phyloP scores from a whole-genome alignment of 352 stramenopile species.

The Achlya hypogyna region DNA sequence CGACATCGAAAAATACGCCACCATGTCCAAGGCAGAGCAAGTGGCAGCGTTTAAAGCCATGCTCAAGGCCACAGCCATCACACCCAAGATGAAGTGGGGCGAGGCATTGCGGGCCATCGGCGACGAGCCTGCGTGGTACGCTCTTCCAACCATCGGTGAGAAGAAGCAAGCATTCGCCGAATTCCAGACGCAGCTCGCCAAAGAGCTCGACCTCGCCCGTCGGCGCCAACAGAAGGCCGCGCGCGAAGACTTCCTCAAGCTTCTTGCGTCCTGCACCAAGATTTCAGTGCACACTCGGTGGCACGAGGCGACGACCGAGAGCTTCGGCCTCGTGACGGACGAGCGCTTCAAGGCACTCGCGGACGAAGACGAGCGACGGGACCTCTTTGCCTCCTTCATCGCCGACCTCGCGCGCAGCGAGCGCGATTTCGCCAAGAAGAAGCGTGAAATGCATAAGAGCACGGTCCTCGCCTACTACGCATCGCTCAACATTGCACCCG shows the following conservation, averaged over 20 bases:
- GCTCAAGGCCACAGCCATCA: conserved; percentile 49
- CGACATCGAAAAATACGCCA: conserved; percentile 32
- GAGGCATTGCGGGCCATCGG: conserved; percentile 53
- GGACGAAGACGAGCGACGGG: conserved; percentile 51
- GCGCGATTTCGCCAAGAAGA: conserved; percentile 14
- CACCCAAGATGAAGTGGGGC: conserved; percentile 59
- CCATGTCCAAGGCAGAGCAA: conserved; percentile 41
- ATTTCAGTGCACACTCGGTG: conserved; percentile 27
- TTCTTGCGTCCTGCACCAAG: conserved; percentile 47
- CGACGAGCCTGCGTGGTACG: conserved; percentile 54
- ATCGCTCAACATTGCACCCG: not conserved
- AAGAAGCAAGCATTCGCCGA: conserved; percentile 81
- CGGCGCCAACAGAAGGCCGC: conserved; percentile 58
- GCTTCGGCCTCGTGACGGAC: conserved; percentile 53
- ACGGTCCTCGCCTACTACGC: conserved; percentile 4
- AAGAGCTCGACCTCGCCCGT: conserved; percentile 55
- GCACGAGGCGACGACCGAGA: conserved; percentile 39
- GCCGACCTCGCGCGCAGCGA: conserved; percentile 50
- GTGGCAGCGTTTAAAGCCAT: conserved; percentile 62
- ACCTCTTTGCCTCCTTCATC: conserved; percentile 58
- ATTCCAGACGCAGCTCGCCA: conserved; percentile 66
- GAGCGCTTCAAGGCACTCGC: conserved; percentile 51
- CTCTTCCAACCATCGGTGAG: conserved; percentile 51
- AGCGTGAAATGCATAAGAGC: conserved; percentile 11
- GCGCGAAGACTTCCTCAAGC: conserved; percentile 63